Evolutionary conservation across 1,284 basidiomycete species (phyloP), one percentile per base, ranked within the genome.

Genomic region (Apiotrichum domesticum): DNA sequence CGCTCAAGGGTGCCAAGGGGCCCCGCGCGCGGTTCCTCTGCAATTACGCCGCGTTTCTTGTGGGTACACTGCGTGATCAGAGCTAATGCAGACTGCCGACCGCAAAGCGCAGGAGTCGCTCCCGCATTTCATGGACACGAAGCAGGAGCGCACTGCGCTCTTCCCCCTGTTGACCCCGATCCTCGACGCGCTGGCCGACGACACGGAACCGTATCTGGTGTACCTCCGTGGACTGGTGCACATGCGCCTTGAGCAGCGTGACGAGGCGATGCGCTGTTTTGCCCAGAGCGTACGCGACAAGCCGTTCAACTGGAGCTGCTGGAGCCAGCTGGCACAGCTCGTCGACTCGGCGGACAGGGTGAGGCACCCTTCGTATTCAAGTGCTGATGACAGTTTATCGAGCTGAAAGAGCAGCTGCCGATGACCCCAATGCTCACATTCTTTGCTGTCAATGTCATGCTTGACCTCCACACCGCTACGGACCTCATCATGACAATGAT

Each of bases 231-330:
- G 87, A 0, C 74, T 95, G 8, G 85, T 95, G 62, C 82, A 92
- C 50, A 85, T 84, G 53, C 85, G 90, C 13, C 77, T 94, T 54
- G 84, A 84, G 48, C 81, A 87, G 62, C 82, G 89, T 44, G 85
- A 90, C 61, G 88, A 91, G 69, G 92, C 95, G 0, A 87, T 95
- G 39, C 90, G 93, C 68, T 84, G 81, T 63, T 82, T 86, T 7
- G 78, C 97, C 15, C 76, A 84, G 37, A 94, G 91, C 6, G 85
- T 98, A 49, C 81, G 83, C 50, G 80, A 81, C 3, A 91, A 88
- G 68, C 87, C 90, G 7, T 98, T 92, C 86, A 98, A 98, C 71
- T 99, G 96, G 95, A 90, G 89, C 33, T 82, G 87, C 4, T 99
- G 96, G 95, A 79, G 83, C 21, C 81, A 92, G 54, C 80, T 97